phyloP scores from a whole-genome alignment of 1,139 yeast genomes.

The Candida frijolesensis region DNA sequence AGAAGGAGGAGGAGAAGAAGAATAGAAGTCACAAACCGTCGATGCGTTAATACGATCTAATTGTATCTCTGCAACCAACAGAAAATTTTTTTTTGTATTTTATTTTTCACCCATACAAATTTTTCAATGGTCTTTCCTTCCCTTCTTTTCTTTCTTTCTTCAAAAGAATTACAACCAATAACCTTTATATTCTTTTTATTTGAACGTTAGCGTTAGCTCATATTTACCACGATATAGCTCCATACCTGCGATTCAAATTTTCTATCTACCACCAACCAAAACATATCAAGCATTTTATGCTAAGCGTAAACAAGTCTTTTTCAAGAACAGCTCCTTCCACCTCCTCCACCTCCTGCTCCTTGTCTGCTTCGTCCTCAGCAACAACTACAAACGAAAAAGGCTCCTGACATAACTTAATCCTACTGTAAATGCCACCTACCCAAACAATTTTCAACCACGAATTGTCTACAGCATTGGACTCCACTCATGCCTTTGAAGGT shows the following conservation, averaged over 20 bases:
- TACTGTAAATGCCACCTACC: constrained; percentile 31
- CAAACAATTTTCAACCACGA: constrained; percentile 68
- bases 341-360: constrained; percentile 1
- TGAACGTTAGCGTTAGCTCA: constrained; percentile 1
- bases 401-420: constrained; percentile 4
- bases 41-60: neutral
- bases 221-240: neutral
- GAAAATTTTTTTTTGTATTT: neutral
- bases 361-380: neutral
- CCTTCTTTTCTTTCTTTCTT: neutral
- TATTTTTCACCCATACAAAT: neutral
- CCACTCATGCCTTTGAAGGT: constrained; percentile 92
- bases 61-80: neutral
- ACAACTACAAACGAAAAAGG: constrained; percentile 2
- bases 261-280: neutral
- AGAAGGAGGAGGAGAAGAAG: neutral
- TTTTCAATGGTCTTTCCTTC: neutral
- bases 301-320: constrained; percentile 4
- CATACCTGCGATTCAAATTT: constrained; percentile 1
- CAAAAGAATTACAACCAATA: constrained; percentile 1
- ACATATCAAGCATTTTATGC: constrained; percentile 3
- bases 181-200: constrained; percentile 1
- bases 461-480: constrained; percentile 77
- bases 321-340: constrained; percentile 1
- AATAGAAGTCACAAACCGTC: neutral